A percentile compares a stretch with the other conserved stretches of the same genome.
Evolutionary conservation across 176 grass and related monocot species (phyloP).

Genomic region (Lolium perenne): DNA sequence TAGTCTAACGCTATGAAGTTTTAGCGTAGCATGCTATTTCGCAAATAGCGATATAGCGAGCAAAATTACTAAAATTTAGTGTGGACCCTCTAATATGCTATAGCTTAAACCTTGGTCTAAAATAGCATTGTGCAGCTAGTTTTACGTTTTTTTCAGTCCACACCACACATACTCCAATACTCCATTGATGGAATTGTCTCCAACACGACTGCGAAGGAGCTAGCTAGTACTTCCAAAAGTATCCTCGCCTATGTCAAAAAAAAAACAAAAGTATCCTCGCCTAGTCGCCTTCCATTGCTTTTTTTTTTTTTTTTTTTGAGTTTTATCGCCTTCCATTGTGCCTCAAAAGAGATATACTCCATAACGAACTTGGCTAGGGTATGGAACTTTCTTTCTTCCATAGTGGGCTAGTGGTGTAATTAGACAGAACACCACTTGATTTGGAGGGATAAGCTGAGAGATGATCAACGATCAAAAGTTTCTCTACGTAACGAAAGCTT

Average conservation of each 20-base stretch:
- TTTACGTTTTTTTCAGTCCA: not conserved
- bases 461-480: not conserved
- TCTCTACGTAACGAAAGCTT: not conserved
- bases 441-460: not conserved
- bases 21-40: too few relatives aligned
- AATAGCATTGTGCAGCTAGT: too few relatives aligned
- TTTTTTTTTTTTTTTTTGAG: too few relatives aligned
- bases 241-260: too few relatives aligned
- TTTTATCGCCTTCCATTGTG: not conserved
- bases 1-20: too few relatives aligned
- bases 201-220: not conserved
- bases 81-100: too few relatives aligned
- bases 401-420: not conserved
- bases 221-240: not conserved
- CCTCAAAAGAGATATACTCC: not conserved
- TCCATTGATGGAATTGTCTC: not conserved
- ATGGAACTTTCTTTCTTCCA: not conserved
- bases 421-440: not conserved
- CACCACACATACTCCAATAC: not conserved
- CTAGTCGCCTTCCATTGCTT: too few relatives aligned
- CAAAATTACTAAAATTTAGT: too few relatives aligned
- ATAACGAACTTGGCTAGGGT: not conserved
- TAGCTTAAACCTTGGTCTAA: too few relatives aligned
- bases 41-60: too few relatives aligned
- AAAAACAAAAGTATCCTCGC: not conserved